phyloP scores from a whole-genome alignment of 345 rosid genomes.

The Moringa oleifera region DNA sequence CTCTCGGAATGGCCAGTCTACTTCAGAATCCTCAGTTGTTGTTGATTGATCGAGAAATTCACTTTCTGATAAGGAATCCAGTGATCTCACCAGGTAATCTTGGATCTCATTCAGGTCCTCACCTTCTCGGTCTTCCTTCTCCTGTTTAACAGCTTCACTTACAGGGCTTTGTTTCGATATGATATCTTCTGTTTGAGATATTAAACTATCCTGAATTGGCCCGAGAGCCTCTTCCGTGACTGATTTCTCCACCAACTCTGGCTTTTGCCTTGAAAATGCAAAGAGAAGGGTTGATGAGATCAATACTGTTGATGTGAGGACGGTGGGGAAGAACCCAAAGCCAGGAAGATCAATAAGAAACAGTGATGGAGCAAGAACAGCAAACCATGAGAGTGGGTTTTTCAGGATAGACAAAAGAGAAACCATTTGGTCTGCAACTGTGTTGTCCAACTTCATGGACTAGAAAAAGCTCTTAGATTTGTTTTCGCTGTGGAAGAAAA shows the following conservation, averaged over 20 bases:
- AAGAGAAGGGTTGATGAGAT: slow-evolving; percentile 25
- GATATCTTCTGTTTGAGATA: neutral
- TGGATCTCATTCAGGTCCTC: slow-evolving; percentile 2
- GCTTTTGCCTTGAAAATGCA: slow-evolving; percentile 22
- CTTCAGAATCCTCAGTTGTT: slow-evolving; percentile 43
- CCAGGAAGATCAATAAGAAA: slow-evolving; percentile 26
- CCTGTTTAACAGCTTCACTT: neutral
- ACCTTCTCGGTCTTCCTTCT: slow-evolving; percentile 8
- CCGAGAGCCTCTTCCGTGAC: slow-evolving; percentile 14
- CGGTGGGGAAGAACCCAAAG: slow-evolving; percentile 24
- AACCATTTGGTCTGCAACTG: slow-evolving; percentile 22
- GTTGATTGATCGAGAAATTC: slow-evolving; percentile 28
- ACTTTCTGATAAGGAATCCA: slow-evolving; percentile 23
- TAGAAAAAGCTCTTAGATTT: too few species aligned
- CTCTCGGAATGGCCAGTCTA: slow-evolving; percentile 31
- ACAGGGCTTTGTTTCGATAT: slow-evolving; percentile 11
- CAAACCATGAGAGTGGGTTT: slow-evolving; percentile 31
- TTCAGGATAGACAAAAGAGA: slow-evolving; percentile 24
- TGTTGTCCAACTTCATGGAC: slow-evolving; percentile 25
- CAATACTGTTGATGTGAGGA: slow-evolving; percentile 31
- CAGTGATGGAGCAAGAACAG: slow-evolving; percentile 21
- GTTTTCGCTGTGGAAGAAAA: slow-evolving; percentile 8
- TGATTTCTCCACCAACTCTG: slow-evolving; percentile 4
- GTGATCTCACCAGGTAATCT: slow-evolving; percentile 6
- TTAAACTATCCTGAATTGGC: slow-evolving; percentile 12